Evolutionary conservation across 129 eudicot genomes (phyloP).

Genomic region (Lactuca sativa): DNA sequence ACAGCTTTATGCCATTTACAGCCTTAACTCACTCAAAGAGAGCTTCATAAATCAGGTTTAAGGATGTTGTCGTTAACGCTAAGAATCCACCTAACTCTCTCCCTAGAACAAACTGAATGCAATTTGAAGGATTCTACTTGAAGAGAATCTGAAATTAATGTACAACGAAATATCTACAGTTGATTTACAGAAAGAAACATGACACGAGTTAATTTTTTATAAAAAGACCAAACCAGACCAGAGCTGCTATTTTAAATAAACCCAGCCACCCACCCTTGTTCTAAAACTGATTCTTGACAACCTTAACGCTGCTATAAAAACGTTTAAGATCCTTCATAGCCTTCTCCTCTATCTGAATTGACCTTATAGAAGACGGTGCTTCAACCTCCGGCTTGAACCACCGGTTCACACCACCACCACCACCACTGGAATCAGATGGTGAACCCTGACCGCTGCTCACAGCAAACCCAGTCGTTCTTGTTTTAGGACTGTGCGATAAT

Average conservation of each 20-base stretch:
- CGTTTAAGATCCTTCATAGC: conserved; percentile 95
- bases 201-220: background rate
- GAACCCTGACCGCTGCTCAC: conserved; percentile 70
- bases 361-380: conserved; percentile 83
- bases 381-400: conserved; percentile 96
- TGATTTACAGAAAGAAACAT: conserved; percentile 34
- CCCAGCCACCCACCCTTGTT: too few relatives aligned
- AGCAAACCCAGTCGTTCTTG: conserved; percentile 78
- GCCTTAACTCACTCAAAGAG: conserved; percentile 10
- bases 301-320: conserved; percentile 82
- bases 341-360: conserved; percentile 94
- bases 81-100: background rate
- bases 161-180: conserved; percentile 30
- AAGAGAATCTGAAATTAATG: conserved; percentile 21
- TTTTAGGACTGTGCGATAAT: conserved; percentile 76
- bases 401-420: conserved; percentile 44
- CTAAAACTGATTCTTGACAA: conserved; percentile 79
- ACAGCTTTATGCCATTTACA: conserved; percentile 8
- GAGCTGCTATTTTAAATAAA: too few relatives aligned
- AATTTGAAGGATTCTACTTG: conserved; percentile 19
- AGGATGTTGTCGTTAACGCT: background rate
- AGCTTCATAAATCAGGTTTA: conserved; percentile 2
- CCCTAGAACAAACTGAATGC: conserved; percentile 2
- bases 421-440: conserved; percentile 64
- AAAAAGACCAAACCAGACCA: too few relatives aligned